Evolutionary conservation across 495 filamentous ascomycete species (phyloP), one percentile per base, ranked within the genome.

Genomic region (Beverwykella pulmonaria): DNA sequence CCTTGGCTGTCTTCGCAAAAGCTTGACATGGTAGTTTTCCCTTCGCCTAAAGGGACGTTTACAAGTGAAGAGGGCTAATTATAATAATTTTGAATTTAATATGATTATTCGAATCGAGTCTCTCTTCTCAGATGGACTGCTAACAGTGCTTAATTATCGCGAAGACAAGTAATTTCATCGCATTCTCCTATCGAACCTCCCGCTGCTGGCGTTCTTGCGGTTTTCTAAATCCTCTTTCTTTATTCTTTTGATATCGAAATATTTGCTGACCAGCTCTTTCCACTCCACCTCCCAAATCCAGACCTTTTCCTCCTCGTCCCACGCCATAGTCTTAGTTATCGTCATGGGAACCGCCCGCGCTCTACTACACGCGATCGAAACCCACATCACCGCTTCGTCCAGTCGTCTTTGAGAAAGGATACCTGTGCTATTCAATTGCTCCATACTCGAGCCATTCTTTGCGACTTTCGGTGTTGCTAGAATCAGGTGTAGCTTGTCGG

Each of bases 211-310:
- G n/a, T n/a, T 44, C 17, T n/a, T 44, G 17, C 39, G 39, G 8
- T 12, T 44, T n/a, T 15, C 39, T 3, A 44, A 10, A 2, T 44
- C 39, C 9, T 44, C 39, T 44, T 44, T 44, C 39, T 44, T 44
- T n/a, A 15, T 3, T n/a, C 29, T 41, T n/a, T 48, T 59, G 9
- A 20, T 41, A 5, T 59, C 36, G 29, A 36, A 59, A 19, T 47
- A 59, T 29, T 22, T 26, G 36, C 22, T 41, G 1, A 63, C 59
- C 27, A 63, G 41, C 12, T 8, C 34, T n/a, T 29, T 53, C 59
- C 59, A 63, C 12, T 54, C 29, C 1, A 54, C 49, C 22, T 39
- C 48, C 59, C 59, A 63, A 1, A 29, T 23, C 59, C 59, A 63
- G 2, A 63, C 49, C 36, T 54, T 54, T 10, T 23, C 23, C 34